A percentile compares a stretch with the other conserved stretches of the same genome.
These are phyloP conservation scores for Hypoxylon sp. DNA, from an alignment of 2,329 filamentous ascomycete species.

Conservation along the genomic window DNA sequence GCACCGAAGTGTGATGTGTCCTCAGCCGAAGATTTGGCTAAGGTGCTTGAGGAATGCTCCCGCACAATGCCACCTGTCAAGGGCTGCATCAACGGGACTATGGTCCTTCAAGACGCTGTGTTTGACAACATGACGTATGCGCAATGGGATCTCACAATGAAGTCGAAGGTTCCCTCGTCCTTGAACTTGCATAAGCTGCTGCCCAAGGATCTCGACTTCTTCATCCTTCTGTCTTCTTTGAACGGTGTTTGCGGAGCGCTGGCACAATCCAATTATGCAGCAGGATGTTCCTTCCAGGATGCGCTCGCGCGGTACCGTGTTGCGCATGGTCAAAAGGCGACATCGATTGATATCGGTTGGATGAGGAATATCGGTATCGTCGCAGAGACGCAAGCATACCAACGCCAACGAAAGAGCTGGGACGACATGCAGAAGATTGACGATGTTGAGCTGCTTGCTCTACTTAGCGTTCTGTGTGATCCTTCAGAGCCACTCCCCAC, in stretches of 20 bases:
- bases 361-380: conserved; percentile 51
- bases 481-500: conserved; percentile 33
- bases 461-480: conserved; percentile 48
- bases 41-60: conserved; percentile 37
- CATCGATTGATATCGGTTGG: conserved; percentile 51
- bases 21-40: conserved; percentile 28
- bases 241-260: conserved; percentile 46
- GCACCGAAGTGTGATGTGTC: conserved; percentile 49
- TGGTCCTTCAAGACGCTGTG: conserved; percentile 57
- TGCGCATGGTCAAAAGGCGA: conserved; percentile 42
- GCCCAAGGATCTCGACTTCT: conserved; percentile 49
- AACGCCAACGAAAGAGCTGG: conserved; percentile 31
- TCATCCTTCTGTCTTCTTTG: conserved; percentile 51
- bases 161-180: conserved; percentile 47
- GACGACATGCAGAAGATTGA: conserved; percentile 47
- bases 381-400: conserved; percentile 45
- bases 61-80: conserved; percentile 54
- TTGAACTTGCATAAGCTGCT: conserved; percentile 47
- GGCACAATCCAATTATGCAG: conserved; percentile 50
- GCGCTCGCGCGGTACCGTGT: conserved; percentile 47
- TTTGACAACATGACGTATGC: conserved; percentile 51
- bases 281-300: conserved; percentile 50
- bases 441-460: conserved; percentile 46
- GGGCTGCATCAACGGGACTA: conserved; percentile 61
- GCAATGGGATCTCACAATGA: conserved; percentile 48